Evolutionary conservation across 2,329 filamentous ascomycete genomes (phyloP).

Genomic region (Orbilia javanica): DNA sequence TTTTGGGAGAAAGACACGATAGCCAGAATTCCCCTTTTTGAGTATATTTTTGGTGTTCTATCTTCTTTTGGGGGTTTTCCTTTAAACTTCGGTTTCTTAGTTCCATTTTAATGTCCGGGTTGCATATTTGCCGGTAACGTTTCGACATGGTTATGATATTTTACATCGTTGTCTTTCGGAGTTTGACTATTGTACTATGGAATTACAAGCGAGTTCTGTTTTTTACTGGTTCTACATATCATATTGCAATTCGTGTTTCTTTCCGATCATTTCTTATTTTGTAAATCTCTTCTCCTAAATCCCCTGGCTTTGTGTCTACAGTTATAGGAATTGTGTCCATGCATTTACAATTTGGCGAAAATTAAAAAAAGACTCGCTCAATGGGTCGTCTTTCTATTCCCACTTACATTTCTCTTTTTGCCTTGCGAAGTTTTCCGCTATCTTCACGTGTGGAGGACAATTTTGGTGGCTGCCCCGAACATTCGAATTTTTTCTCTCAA

Average conservation of each 20-base stretch:
- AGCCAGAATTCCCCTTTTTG: constrained; percentile 27
- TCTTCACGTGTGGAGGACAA: constrained; percentile 26
- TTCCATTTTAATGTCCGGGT: constrained; percentile 47
- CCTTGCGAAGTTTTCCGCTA: constrained; percentile 1
- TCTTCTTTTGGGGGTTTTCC: constrained; percentile 36
- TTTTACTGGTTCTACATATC: constrained; percentile 31
- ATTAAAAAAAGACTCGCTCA: constrained; percentile 3
- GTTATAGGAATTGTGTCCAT: constrained; percentile 27
- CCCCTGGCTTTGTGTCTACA: constrained; percentile 23
- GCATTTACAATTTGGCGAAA: constrained; percentile 40
- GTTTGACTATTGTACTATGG: constrained; percentile 32
- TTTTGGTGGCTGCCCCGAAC: constrained; percentile 26
- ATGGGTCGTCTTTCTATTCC: constrained; percentile 7
- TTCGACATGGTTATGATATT: constrained; percentile 45
- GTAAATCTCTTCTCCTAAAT: constrained; percentile 51
- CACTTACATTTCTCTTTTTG: neutral
- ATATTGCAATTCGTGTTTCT: constrained; percentile 7
- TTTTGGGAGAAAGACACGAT: constrained; percentile 59
- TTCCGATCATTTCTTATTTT: constrained; percentile 56
- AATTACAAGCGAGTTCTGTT: constrained; percentile 47
- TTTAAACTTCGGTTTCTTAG: constrained; percentile 49
- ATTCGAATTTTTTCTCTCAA: constrained; percentile 22
- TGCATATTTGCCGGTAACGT: constrained; percentile 40
- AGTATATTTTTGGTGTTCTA: constrained; percentile 38
- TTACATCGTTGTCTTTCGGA: constrained; percentile 40